Conservation (phyloP, 148 eudicot genomes). For the Arctostaphylos glauca region DNA sequence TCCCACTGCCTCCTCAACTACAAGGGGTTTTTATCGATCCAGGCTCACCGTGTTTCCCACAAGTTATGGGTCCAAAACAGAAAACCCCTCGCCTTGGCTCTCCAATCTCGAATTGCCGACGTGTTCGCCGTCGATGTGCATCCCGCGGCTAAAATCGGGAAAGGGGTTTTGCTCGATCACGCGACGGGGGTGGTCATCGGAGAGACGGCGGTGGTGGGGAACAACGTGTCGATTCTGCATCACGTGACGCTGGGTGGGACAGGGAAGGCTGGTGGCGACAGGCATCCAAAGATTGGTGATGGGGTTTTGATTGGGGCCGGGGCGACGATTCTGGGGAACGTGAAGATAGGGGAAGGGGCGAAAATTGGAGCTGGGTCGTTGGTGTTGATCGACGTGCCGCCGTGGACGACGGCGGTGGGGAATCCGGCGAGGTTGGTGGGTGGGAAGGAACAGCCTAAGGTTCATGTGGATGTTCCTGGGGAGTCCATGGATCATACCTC, state of each 20-base stretch:
- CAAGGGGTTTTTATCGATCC: conserved; percentile 71
- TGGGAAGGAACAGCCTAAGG: conserved; percentile 39
- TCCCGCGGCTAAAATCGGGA: conserved; percentile 45
- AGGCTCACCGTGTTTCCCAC: conserved; percentile 51
- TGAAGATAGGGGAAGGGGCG: conserved; percentile 46
- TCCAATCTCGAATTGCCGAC: conserved; percentile 45
- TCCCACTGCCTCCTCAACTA: conserved; percentile 85
- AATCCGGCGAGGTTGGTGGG: conserved; percentile 51
- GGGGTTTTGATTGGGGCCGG: conserved; percentile 49
- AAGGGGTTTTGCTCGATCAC: conserved; percentile 44
- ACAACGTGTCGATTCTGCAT: conserved; percentile 47
- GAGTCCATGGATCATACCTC: conserved; percentile 59
- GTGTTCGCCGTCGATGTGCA: conserved; percentile 48
- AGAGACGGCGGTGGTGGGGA: conserved; percentile 51
- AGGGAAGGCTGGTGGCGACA: conserved; percentile 40
- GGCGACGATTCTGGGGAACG: conserved; percentile 43
- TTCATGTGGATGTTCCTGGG: conserved; percentile 46
- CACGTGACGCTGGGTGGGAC: conserved; percentile 53
- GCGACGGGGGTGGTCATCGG: conserved; percentile 55
- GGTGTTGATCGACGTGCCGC: conserved; percentile 51
- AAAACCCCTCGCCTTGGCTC: conserved; percentile 41
- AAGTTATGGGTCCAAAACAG: conserved; percentile 41
- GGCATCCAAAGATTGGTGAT: conserved; percentile 56
- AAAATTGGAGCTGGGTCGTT: conserved; percentile 50
- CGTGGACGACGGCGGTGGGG: conserved; percentile 52